phyloP scores from a whole-genome alignment of 202 grass and related monocot species.

The Dendrocalamus latiflorus region DNA sequence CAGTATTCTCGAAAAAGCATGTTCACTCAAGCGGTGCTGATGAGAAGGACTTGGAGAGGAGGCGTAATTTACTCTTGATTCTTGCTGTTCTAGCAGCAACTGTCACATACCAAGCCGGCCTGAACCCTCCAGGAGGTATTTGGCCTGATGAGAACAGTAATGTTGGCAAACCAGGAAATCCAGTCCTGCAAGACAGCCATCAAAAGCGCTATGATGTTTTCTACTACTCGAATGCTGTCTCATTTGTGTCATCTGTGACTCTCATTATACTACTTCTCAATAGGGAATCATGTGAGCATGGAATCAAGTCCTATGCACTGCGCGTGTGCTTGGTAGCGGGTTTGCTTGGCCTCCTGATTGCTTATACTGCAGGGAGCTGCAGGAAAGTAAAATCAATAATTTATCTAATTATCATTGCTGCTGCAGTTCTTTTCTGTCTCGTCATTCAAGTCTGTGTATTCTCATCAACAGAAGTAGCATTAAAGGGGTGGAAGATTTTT shows the following conservation, averaged over 20 bases:
- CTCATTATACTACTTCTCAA: slow-evolving; percentile 40
- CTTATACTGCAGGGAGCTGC: slow-evolving; percentile 37
- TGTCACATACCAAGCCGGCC: slow-evolving; percentile 35
- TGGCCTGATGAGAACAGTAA: slow-evolving; percentile 20
- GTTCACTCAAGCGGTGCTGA: background rate
- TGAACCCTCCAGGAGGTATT: slow-evolving; percentile 44
- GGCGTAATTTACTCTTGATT: slow-evolving; percentile 33
- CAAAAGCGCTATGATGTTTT: slow-evolving; percentile 22
- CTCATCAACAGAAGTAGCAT: slow-evolving; percentile 6
- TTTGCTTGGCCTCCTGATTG: slow-evolving; percentile 26
- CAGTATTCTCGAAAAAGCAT: background rate
- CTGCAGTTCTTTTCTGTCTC: slow-evolving; percentile 6
- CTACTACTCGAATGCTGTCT: slow-evolving; percentile 22
- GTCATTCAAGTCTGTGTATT: background rate
- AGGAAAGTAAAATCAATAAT: background rate
- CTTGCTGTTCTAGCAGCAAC: slow-evolving; percentile 28
- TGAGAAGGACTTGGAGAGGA: background rate
- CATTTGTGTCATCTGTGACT: slow-evolving; percentile 31
- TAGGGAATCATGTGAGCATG: background rate
- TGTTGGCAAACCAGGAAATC: background rate
- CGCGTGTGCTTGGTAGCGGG: slow-evolving; percentile 4
- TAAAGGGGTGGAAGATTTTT: background rate
- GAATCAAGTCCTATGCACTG: background rate
- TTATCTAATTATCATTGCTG: slow-evolving; percentile 20
- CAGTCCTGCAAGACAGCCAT: slow-evolving; percentile 20